These are phyloP conservation scores for Thinopyrum obtusiflorum DNA, from an alignment of 202 grass and related monocot species.

Conservation along the genomic window DNA sequence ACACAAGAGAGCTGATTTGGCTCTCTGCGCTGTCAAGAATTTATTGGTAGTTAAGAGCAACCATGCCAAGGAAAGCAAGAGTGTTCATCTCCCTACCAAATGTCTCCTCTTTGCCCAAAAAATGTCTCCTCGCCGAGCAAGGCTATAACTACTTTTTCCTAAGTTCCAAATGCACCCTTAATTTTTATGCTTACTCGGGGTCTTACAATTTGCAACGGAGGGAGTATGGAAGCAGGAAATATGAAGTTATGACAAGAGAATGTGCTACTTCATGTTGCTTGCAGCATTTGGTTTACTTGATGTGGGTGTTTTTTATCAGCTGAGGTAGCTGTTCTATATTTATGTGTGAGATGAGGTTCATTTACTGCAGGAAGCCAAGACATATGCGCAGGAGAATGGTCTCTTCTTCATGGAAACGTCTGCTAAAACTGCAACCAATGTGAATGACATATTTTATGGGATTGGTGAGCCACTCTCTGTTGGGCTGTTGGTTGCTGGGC, in stretches of 20 bases:
- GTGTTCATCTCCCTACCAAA: no score
- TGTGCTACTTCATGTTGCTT: constrained; percentile 22
- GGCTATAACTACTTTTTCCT: background rate
- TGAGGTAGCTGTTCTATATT: constrained; percentile 23
- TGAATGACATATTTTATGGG: constrained; percentile 80
- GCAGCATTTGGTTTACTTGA: constrained; percentile 8
- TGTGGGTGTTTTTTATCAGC: constrained; percentile 7
- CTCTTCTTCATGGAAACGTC: constrained; percentile 86
- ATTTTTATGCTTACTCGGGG: background rate
- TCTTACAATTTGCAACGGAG: background rate
- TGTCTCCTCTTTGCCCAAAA: no score
- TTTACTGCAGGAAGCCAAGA: constrained; percentile 68
- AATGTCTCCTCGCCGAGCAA: no score
- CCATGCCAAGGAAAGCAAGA: no score
- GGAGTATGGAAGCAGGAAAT: background rate
- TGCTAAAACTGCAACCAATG: constrained; percentile 81
- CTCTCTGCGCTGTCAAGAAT: no score
- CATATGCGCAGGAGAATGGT: constrained; percentile 72
- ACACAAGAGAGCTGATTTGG: no score
- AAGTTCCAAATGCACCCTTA: background rate
- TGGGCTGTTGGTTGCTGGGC: background rate
- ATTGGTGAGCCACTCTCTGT: constrained; percentile 56
- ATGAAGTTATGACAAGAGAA: background rate
- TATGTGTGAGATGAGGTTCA: background rate
- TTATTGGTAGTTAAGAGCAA: no score